Base-by-base conservation (phyloP, 2,329 filamentous ascomycete genomes). In the Diplodia corticola region DNA sequence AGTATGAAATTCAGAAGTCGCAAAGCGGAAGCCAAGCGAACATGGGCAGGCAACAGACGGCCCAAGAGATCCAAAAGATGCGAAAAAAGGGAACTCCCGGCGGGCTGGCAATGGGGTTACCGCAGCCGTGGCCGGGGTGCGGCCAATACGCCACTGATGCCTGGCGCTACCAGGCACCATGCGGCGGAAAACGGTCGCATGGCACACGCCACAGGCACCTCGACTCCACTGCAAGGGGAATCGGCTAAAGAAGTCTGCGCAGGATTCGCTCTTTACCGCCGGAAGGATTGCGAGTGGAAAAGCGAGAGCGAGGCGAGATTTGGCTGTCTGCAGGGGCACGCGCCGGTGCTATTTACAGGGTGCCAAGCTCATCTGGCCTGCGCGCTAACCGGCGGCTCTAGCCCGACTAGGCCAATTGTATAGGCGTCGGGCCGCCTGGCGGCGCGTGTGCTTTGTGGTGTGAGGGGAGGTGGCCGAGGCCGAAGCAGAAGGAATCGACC, bases 251-350 rank as follows among this genome's bases (percentile, higher is more conserved):
- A 26, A 40, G 17, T 48, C 2, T 49, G 40, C 40, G 28, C 33
- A 49, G 57, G 57, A 49, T 61, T 61, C 40, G 57, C 15, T 35
- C 40, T 28, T 24, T 61, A 24, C 17, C n/a, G 35, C 57, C 22
- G 26, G 57, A 61, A 61, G 57, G 57, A 61, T 61, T 24, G 40
- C 35, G 57, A 46, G 4, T 9, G 37, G 55, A 48, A 59, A 46
- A 59, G 40, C 57, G 57, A 61, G 44, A 61, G 40, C 57, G 57
- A 61, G 37, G 37, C 57, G 57, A 49, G 40, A 61, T 61, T 44
- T 61, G 24, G 40, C 37, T 17, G 24, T 13, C 30, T 20, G 53
- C 53, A 57, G 53, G 51, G 35, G 35, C 30, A 5, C 37, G 54
- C 35, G n/a, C 13, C 22, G 40, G 10, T 61, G n/a, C 57, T 61